These are phyloP conservation scores for Hirsutella rhossiliensis DNA, from an alignment of 2,329 filamentous ascomycete species.

Conservation along the genomic window DNA sequence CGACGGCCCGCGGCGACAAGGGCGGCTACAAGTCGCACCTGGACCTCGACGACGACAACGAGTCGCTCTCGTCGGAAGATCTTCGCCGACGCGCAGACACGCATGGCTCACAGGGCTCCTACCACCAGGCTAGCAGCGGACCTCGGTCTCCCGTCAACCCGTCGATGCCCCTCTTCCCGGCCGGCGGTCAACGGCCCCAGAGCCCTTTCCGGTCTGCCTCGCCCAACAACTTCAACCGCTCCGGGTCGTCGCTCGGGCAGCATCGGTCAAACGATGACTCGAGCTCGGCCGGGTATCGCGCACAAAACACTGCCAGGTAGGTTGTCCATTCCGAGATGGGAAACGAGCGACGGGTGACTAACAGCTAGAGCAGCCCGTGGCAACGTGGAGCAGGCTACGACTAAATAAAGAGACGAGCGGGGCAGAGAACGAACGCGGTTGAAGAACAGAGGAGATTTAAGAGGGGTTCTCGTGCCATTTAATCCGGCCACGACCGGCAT, in stretches of 20 bases:
- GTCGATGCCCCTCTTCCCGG: conserved; percentile 30
- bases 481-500: background rate
- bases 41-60: conserved; percentile 29
- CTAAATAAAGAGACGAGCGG: conserved; percentile 8
- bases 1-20: conserved; percentile 78
- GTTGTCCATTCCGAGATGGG: background rate
- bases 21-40: conserved; percentile 28
- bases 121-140: conserved; percentile 8
- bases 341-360: conserved; percentile 3
- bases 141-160: conserved; percentile 25
- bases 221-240: conserved; percentile 19
- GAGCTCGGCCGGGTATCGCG: conserved; percentile 21
- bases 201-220: conserved; percentile 23
- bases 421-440: background rate
- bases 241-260: conserved; percentile 9
- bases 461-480: background rate
- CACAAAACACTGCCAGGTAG: conserved; percentile 28
- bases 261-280: conserved; percentile 18
- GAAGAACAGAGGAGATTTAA: background rate
- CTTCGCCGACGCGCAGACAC: conserved; percentile 22
- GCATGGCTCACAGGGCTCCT: conserved; percentile 15
- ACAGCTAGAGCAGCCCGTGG: conserved; percentile 23
- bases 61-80: conserved; percentile 25
- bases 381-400: conserved; percentile 34
- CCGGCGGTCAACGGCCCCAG: conserved; percentile 19